Percentiles rank a stretch among this genome's conserved stretches.
Conservation (phyloP, 2,329 filamentous ascomycete species). For the Rhexocercosporidium sp. region DNA sequence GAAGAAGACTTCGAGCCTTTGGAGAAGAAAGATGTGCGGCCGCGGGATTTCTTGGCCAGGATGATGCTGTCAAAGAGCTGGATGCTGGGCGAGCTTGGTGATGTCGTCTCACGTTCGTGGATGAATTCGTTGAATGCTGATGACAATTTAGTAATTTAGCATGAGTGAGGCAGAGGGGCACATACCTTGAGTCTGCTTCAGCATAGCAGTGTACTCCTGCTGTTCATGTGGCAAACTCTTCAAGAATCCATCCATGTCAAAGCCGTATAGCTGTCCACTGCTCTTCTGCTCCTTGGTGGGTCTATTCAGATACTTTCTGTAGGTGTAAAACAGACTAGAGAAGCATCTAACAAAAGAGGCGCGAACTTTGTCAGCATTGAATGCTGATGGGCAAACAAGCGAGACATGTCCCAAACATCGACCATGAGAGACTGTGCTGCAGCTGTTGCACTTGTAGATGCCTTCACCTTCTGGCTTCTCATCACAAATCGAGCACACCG, state of each 20-base stretch:
- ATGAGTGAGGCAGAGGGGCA: slow-evolving; percentile 6
- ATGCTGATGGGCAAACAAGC: slow-evolving; percentile 67
- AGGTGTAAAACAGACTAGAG: slow-evolving; percentile 70
- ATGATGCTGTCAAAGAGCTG: slow-evolving; percentile 86
- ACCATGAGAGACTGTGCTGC: slow-evolving; percentile 60
- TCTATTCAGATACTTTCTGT: slow-evolving; percentile 66
- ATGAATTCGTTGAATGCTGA: slow-evolving; percentile 82
- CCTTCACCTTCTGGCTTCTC: slow-evolving; percentile 71
- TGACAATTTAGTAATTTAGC: slow-evolving; percentile 46
- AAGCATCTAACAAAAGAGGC: slow-evolving; percentile 69
- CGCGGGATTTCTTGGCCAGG: slow-evolving; percentile 73
- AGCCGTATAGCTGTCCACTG: slow-evolving; percentile 64
- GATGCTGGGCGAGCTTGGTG: slow-evolving; percentile 66
- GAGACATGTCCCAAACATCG: slow-evolving; percentile 67
- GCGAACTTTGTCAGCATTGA: slow-evolving; percentile 64
- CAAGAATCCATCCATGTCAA: slow-evolving; percentile 70
- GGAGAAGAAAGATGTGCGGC: slow-evolving; percentile 60
- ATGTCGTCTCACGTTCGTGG: slow-evolving; percentile 74
- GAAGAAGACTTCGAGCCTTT: slow-evolving; percentile 47
- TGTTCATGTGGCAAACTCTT: slow-evolving; percentile 69
- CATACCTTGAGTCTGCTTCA: slow-evolving; percentile 70
- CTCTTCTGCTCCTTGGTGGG: slow-evolving; percentile 65
- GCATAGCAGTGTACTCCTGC: slow-evolving; percentile 67
- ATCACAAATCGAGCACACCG: slow-evolving; percentile 75
- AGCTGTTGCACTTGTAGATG: slow-evolving; percentile 75